Evolutionary conservation across 164 flowering plant genomes (phyloP).

Genomic region (Santalum album): DNA sequence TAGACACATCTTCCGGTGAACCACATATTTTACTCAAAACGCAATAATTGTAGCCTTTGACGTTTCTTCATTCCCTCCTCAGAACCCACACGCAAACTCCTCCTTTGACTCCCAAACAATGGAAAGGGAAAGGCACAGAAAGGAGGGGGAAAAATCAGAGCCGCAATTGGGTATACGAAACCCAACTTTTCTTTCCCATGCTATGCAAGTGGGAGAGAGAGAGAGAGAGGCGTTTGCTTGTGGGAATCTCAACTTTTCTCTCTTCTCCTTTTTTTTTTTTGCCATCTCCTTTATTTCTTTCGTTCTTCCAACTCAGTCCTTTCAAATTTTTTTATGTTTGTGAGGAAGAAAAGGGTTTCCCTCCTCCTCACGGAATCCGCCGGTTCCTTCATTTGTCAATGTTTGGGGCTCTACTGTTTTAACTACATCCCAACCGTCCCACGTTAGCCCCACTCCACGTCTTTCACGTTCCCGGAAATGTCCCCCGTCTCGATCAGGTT

Average conservation of each 20-base stretch:
- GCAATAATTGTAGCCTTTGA: slow-evolving; percentile 57
- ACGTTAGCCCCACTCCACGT: slow-evolving; percentile 23
- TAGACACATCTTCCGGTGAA: slow-evolving; percentile 18
- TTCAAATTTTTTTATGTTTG: not conserved
- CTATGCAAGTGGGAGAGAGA: slow-evolving; percentile 15
- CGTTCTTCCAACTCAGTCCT: not conserved
- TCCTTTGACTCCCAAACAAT: slow-evolving; percentile 42
- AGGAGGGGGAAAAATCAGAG: slow-evolving; percentile 11
- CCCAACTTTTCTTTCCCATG: slow-evolving; percentile 16
- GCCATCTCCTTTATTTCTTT: not conserved
- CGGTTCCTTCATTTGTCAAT: slow-evolving; percentile 36
- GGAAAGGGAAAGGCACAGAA: too few relatives aligned
- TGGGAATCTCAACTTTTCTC: slow-evolving; percentile 16
- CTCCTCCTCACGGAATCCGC: slow-evolving; percentile 30
- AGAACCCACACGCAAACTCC: slow-evolving; percentile 62
- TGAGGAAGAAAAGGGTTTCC: slow-evolving; percentile 19
- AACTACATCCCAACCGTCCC: slow-evolving; percentile 28
- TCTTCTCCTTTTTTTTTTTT: not conserved
- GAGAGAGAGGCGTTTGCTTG: slow-evolving; percentile 13
- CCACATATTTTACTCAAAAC: slow-evolving; percentile 29
- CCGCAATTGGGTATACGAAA: slow-evolving; percentile 35
- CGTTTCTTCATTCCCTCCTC: slow-evolving; percentile 28
- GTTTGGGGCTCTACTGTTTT: slow-evolving; percentile 32
- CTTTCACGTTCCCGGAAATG: slow-evolving; percentile 6
- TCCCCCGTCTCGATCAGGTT: not conserved